A percentile compares a stretch with the other conserved stretches of the same genome.
phyloP scores from a whole-genome alignment of 306 rosid species.

The Echinosophora koreensis region DNA sequence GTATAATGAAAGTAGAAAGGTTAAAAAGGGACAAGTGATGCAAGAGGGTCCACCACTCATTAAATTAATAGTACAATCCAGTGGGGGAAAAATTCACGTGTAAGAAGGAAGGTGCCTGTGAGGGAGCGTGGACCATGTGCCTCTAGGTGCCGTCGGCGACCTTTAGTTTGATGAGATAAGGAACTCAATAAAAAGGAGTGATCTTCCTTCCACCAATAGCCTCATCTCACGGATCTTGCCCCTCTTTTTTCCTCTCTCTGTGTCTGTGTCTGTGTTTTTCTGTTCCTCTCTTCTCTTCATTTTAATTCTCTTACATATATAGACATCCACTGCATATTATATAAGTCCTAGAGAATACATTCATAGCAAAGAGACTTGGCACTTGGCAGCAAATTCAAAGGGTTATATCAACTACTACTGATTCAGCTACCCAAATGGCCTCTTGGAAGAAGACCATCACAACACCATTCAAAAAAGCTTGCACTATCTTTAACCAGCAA shows the following conservation, averaged over 20 bases:
- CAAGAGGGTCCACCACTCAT: slow-evolving; percentile 20
- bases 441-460: slow-evolving; percentile 97
- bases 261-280: neutral
- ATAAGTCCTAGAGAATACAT: slow-evolving; percentile 30
- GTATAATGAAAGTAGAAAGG: slow-evolving; percentile 18
- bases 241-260: slow-evolving; percentile 39
- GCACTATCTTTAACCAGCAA: slow-evolving; percentile 79
- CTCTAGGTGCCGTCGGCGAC: slow-evolving; percentile 59
- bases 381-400: neutral
- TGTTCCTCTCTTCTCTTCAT: neutral
- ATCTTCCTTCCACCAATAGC: slow-evolving; percentile 55
- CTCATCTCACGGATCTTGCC: slow-evolving; percentile 96
- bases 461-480: slow-evolving; percentile 85
- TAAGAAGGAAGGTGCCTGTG: slow-evolving; percentile 46
- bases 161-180: slow-evolving; percentile 52
- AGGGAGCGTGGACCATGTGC: slow-evolving; percentile 87
- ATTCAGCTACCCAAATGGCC: slow-evolving; percentile 54
- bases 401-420: neutral
- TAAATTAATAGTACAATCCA: neutral
- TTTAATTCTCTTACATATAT: neutral
- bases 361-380: slow-evolving; percentile 18
- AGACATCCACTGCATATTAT: neutral
- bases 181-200: slow-evolving; percentile 52
- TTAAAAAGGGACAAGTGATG: slow-evolving; percentile 25
- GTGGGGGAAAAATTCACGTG: slow-evolving; percentile 54